Conservation (phyloP, 176 grass and related monocot genomes). For the Carex cristatella region DNA sequence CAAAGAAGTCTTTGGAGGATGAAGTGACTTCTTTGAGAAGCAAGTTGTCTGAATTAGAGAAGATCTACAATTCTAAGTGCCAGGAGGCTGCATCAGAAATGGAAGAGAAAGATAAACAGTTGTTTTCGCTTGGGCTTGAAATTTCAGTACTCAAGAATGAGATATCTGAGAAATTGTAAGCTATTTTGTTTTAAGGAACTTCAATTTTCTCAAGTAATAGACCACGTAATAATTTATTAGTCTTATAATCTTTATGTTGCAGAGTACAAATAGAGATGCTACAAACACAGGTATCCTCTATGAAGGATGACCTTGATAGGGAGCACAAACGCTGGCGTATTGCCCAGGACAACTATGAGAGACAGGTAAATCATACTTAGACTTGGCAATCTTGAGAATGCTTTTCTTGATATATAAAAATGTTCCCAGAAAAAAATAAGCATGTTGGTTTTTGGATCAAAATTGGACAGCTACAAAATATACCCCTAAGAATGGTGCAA, state of each 20-base stretch:
- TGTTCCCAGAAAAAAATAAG: not conserved
- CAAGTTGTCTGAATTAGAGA: slow-evolving; percentile 72
- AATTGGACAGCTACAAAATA: not conserved
- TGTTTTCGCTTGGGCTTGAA: slow-evolving; percentile 56
- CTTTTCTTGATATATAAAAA: not conserved
- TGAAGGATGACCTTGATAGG: slow-evolving; percentile 69
- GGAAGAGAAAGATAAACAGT: slow-evolving; percentile 80
- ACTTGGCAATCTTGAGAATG: not conserved
- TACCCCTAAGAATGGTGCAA: not conserved
- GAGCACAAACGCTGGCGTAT: slow-evolving; percentile 77
- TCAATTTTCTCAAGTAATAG: not conserved
- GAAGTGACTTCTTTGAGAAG: slow-evolving; percentile 66
- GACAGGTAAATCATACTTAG: slow-evolving; percentile 49
- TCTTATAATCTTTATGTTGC: slow-evolving; percentile 15
- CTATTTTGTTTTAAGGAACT: not conserved
- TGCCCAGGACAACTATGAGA: slow-evolving; percentile 83
- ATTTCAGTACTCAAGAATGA: slow-evolving; percentile 52
- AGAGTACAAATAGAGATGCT: slow-evolving; percentile 52
- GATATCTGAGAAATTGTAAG: slow-evolving; percentile 75
- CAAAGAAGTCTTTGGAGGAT: slow-evolving; percentile 59
- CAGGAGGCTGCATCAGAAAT: slow-evolving; percentile 49
- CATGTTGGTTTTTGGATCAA: not conserved
- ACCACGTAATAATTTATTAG: slow-evolving; percentile 9
- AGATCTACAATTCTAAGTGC: slow-evolving; percentile 67
- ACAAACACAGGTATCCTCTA: slow-evolving; percentile 55